Evolutionary conservation across 805 yeast genomes (phyloP), one percentile per base, ranked within the genome.

Genomic region (Yamadazyma laniorum): DNA sequence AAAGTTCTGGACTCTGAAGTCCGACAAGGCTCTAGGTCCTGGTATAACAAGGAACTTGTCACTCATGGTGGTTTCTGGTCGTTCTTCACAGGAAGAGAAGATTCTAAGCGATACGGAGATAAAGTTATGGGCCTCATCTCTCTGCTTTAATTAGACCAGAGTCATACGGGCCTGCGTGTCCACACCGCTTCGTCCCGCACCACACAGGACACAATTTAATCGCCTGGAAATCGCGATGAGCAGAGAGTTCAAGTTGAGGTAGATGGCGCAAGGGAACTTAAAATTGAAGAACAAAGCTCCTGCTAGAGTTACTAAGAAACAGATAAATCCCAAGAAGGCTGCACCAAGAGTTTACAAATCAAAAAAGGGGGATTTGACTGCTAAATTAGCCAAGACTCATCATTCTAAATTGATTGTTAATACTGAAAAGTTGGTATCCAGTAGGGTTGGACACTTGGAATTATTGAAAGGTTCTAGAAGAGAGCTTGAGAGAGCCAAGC

Each of bases 361-460:
- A 3, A 82, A 78, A 58, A 85, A 80, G 55, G 65, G 72, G 27
- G 75, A 72, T 42, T 58, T 65, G 5, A 65, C 80, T 45, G 70
- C 73, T 41, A 78, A 78, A 49, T 64, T 84, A 41, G 67, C 73
- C 35, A 82, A 80, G 58, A 68, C 72, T 28, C 85, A 78, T 54
- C 59, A 70, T 27, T 73, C 77, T 3, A 76, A 70, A 49, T 77
- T 68, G 57, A 70, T 63, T 34, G 55, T 77, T 3, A 70, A 77
- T 29, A 91, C 98, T 3, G 99, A 91, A 63, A 88, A 79, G 64
- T 71, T 88, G 40, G 79, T 91, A 49, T 82, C 97, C 2, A 74
- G 95, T 40, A 76, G 91, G 58, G 97, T 91, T 6, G 99, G 99
- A 18, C 98, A 91, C 61, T 72, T 91, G 52, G 99, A 91, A 65